phyloP scores from a whole-genome alignment of 129 eudicot species.

The sunflower (Helianthus annuus) region HanXRQr2.0-SUNRISE NC_035449.2:62375541-62376040 shows the following conservation, averaged over 20 bases:
- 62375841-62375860: neutral
- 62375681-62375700: neutral
- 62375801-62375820: neutral
- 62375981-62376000: no score
- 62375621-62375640: neutral
- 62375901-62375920: no score
- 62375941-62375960: no score
- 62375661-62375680: neutral
- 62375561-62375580: neutral
- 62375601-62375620: neutral
- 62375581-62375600: neutral
- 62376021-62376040: neutral
- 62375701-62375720: no score
- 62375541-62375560: neutral
- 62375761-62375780: neutral
- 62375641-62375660: neutral
- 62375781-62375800: neutral
- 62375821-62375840: neutral
- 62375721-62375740: neutral
- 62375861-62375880: neutral
- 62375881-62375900: no score
- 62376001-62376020: neutral
- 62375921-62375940: no score
- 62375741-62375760: conserved; percentile 9
- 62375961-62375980: no score